Evolutionary conservation across 2,329 filamentous ascomycete genomes (phyloP), one percentile per base, ranked within the genome.

Genomic region (Drechslerella coelobrocha): DNA sequence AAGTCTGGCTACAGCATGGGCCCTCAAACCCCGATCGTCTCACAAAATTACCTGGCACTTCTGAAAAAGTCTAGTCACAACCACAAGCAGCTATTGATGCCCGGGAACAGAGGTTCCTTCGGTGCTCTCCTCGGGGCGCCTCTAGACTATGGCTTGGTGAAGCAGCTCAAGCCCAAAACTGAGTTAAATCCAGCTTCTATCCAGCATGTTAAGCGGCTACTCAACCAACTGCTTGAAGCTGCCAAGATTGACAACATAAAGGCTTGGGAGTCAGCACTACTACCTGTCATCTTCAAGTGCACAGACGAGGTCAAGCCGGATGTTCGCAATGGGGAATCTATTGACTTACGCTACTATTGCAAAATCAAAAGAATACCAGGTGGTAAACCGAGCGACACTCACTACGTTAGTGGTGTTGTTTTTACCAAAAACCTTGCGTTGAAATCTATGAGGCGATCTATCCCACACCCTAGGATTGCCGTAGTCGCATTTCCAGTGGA

Each of bases 351-450:
- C 2, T 92, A 97, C 78, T 99, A 97, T 77, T 91, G 99, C 73
- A 99, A 99, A 78, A 81, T 99, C 27, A 99, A 99, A 78, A 96
- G 95, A 77, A 94, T 99, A 10, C 90, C 92, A 0, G 93, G 94
- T 14, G 93, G 92, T 14, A 89, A 85, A 73, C 92, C 93, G 17
- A 88, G 90, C 23, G 93, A 99, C 79, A 97, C 93, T 5, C 88
- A 89, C n/a, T 99, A 99, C 78, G 89, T 97, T 14, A 96, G 94
- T 8, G 95, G 94, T 0, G 88, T 99, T 7, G 92, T 99, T 1
- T 99, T 99, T 78, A 94, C 92, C 10, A 99, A 99, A 78, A 99
- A 99, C 73, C 82, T 99, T 54, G 94, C 95, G 0, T 81, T 97
- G 56, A 99, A 99, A 78, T 96, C 89, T 79, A 99, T 99, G 94